phyloP scores from a whole-genome alignment of 345 rosid genomes.

The Eucalyptus sp. region DNA sequence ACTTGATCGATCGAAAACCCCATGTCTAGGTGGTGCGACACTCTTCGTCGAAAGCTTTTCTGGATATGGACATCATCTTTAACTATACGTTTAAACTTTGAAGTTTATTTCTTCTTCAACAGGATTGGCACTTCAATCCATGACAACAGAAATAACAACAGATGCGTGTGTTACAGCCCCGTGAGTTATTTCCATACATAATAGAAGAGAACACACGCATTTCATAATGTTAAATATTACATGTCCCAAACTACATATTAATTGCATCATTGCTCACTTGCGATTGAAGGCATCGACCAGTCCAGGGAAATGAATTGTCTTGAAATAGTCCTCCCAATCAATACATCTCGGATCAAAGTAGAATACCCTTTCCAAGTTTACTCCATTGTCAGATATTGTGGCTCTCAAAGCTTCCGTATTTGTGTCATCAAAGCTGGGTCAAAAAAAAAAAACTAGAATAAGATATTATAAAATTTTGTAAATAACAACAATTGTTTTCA shows the following conservation, averaged over 20 bases:
- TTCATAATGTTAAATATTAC: background rate
- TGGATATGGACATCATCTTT: background rate
- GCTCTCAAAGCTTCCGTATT: slow-evolving; percentile 10
- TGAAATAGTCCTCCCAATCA: slow-evolving; percentile 47
- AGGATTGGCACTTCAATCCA: background rate
- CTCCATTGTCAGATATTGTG: background rate
- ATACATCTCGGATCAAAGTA: slow-evolving; percentile 36
- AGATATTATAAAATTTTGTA: background rate
- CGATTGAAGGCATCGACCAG: background rate
- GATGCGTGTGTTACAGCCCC: background rate
- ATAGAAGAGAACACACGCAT: background rate
- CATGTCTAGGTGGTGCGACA: background rate
- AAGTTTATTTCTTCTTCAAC: background rate
- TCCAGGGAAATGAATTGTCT: slow-evolving; percentile 37
- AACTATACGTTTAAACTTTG: background rate
- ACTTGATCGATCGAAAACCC: too few relatives aligned
- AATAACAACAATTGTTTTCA: background rate
- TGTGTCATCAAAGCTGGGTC: slow-evolving; percentile 23
- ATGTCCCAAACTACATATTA: background rate
- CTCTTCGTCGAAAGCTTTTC: background rate
- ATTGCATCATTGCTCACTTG: background rate
- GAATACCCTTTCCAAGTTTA: slow-evolving; percentile 1
- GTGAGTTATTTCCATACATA: background rate
- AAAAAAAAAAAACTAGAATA: too few relatives aligned
- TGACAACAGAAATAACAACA: background rate